Base-by-base conservation (phyloP, 2,329 filamentous ascomycete species). In the Apiospora arundinis region DNA sequence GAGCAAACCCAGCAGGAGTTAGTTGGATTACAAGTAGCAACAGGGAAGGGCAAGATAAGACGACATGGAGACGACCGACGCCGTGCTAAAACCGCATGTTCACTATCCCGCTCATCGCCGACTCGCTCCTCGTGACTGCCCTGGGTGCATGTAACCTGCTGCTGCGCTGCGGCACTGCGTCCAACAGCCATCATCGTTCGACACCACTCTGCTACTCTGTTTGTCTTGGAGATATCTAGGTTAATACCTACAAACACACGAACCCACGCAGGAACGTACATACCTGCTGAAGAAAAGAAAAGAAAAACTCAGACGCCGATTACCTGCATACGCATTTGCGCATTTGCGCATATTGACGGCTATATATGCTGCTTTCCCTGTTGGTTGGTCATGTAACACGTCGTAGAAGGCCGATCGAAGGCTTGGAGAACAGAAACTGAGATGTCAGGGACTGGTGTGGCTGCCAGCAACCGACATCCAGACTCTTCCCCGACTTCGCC, bases 341-440 rank as follows among this genome's bases (percentile, higher is more conserved):
- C 49, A 56, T 7, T 28, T 25, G 25, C 28, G 16, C 25, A 32
- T 6, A 14, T 4, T 56, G 14, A 28, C 49, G 49, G 25, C 49
- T 32, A 7, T 18, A 56, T 32, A 56, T 28, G 49, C 49, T 32
- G 49, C 25, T 32, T 32, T 32, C 49, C 49, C 52, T 60, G 52
- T n/a, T n/a, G 16, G 21, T n/a, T 37, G 56, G 56, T 23, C 32
- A 12, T 63, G 56, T 63, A n/a, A 63, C 56, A 63, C 32, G 56
- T 40, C 18, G 32, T 63, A 63, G 56, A 63, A 63, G 56, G 56
- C 32, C 32, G 56, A 63, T 63, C 56, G 56, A 63, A 63, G 28
- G 28, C 25, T 3, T 37, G 16, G 28, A 60, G 52, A 60, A 60
- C n/a, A 23, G 32, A 60, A 11, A 14, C 21, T 23, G 32, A 63